Evolutionary conservation across 179 eudicot species (phyloP), one percentile per base, ranked within the genome.

Genomic region (Silene vulgaris): DNA sequence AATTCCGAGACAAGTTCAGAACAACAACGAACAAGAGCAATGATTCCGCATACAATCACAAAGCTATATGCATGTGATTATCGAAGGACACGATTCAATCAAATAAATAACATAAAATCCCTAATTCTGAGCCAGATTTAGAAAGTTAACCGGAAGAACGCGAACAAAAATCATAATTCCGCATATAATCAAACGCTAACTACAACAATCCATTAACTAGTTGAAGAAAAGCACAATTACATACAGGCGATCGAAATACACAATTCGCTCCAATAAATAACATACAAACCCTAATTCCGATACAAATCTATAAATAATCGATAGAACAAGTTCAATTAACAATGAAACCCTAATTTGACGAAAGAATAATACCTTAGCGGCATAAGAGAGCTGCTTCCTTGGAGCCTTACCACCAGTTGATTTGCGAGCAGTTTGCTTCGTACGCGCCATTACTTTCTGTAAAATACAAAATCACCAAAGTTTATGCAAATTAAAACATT

Each of bases 381-480:
- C 71, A 45, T 8, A 45, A 2, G 52, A 8, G 71, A 66, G 71
- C 12, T 66, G 71, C 50, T 66, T 66, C 71, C 71, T 66, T 4
- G 71, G 71, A 66, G 71, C 71, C 26, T 66, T 66, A 32, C 71
- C 71, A 32, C 71, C 71, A n/a, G 71, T 30, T 1, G 71, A 66
- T 66, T 66, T 66, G 71, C 71, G 71, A 66, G 71, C 71, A 2
- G 71, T 66, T 66, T 66, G 71, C 71, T 66, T 66, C 0, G 71
- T 66, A 66, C 71, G 71, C 7, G 71, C 71, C 71, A 66, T 66
- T 66, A 4, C 11, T 45, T 21, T 64, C 68, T 64, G 68, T 8
- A 64, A 20, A 20, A 43, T 2, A 45, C 23, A 62, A 20, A 21
- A 62, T 20, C 1, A 61, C 8, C 1, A 21, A 61, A 20, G 5